Evolutionary conservation across 2,329 filamentous ascomycete species (phyloP), one percentile per base, ranked within the genome.

Genomic region (Chaetomiaceae sp.): DNA sequence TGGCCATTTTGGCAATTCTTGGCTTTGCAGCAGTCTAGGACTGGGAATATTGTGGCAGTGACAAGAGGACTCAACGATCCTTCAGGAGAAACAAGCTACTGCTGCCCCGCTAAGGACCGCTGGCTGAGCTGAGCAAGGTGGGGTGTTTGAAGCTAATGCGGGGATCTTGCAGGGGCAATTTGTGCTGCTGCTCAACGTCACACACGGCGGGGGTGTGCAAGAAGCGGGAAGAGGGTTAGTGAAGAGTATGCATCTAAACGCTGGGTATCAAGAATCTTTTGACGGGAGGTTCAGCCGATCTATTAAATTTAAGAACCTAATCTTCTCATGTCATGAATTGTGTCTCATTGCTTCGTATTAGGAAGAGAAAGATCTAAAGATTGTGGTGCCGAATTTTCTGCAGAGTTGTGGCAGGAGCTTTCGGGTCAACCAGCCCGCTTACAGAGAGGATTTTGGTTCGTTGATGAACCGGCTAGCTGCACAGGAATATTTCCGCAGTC

Each of bases 1-100:
- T 54, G 16, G 57, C 50, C 57, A 59, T 59, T 42, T 52, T 50
- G 11, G 27, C 10, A 11, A 25, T 8, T 25, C 14, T 18, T 10
- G 13, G 32, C 29, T 23, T 21, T 13, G n/a, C n/a, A n/a, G 3
- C 5, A 36, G 5, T 38, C n/a, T 20, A 45, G 30, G 30, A 34
- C 20, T 41, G 23, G 21, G 23, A 16, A 8, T 21, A 25, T 20
- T 27, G 36, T 20, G 33, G 25, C n/a, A 18, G 38, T 30, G 16
- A 32, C 5, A 23, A 18, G 47, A 37, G 48, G 42, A 47, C 33
- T 42, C 14, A 16, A 16, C 14, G 21, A 37, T 43, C 20, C 25
- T 37, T 41, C 18, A 25, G 14, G 20, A 43, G 37, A 43, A 48
- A 33, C 23, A 27, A 36, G 30, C 20, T 5, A 34, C 14, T 34